A percentile compares a stretch with the other conserved stretches of the same genome.
Conservation (phyloP, 805 yeast genomes). For the Ogataea pini region DNA sequence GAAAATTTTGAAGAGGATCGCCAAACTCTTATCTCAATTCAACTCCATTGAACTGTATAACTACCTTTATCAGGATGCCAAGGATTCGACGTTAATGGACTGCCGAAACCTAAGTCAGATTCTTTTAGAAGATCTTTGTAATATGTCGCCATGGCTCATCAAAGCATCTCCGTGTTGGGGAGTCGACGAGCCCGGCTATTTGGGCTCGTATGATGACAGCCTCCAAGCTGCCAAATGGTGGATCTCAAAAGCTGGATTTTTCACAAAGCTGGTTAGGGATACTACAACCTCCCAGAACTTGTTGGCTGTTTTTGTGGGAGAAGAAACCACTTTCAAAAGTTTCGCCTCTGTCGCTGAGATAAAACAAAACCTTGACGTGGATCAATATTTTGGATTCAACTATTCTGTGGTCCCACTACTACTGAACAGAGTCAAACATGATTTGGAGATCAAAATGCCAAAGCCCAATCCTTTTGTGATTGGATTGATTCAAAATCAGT, state of each 20-base stretch:
- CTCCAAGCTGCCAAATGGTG: slow-evolving; percentile 42
- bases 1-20: slow-evolving; percentile 31
- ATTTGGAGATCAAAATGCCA: slow-evolving; percentile 26
- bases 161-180: slow-evolving; percentile 42
- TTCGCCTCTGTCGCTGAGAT: neutral
- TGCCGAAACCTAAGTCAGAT: slow-evolving; percentile 41
- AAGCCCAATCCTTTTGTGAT: slow-evolving; percentile 41
- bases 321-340: slow-evolving; percentile 11
- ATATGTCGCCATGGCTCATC: slow-evolving; percentile 41
- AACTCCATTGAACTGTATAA: slow-evolving; percentile 48
- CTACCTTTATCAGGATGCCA: slow-evolving; percentile 43
- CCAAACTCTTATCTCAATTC: slow-evolving; percentile 47
- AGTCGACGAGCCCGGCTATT: slow-evolving; percentile 15
- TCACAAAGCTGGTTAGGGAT: slow-evolving; percentile 35
- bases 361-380: slow-evolving; percentile 25
- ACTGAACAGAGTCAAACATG: neutral
- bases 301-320: slow-evolving; percentile 38
- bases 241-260: slow-evolving; percentile 40
- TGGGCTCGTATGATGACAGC: slow-evolving; percentile 37
- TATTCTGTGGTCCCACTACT: slow-evolving; percentile 30
- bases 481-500: slow-evolving; percentile 33
- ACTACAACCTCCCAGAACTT: slow-evolving; percentile 36
- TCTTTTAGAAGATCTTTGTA: slow-evolving; percentile 40
- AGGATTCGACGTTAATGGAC: slow-evolving; percentile 48
- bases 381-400: slow-evolving; percentile 46